Evolutionary conservation across 352 stramenopile genomes (phyloP), one percentile per base, ranked within the genome.

Genomic region (Pythium guiyangense): DNA sequence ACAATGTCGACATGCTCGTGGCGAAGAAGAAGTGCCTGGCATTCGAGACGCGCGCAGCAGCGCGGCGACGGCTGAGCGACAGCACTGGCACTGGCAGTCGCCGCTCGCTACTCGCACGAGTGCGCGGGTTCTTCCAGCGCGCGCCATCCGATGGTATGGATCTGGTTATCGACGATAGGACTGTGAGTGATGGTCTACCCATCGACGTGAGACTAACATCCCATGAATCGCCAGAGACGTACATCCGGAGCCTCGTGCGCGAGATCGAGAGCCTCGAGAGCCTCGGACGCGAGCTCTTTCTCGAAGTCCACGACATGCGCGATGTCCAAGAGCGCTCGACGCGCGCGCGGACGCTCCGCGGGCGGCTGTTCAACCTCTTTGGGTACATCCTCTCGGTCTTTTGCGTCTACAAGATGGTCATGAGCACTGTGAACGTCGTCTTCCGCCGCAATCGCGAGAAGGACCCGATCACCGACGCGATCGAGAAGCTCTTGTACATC

Each of bases 351-450:
- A 92, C 79, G n/a, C 55, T 90, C 14, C 79, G 78, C 11, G 84
- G 84, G 0, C 79, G 84, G 9, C 47, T 91, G n/a, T 87, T 91
- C 64, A 93, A 93, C 55, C 70, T 86, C 18, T 90, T 91, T 39
- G 84, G 80, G 22, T 91, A 91, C 57, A 62, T 85, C 17, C 69
- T 93, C 49, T 91, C 79, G 46, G 77, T 59, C 10, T 91, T 93
- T 52, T 93, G 84, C 46, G 66, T 93, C 48, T 93, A 93, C 73
- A 93, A 93, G 54, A 93, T 91, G 84, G 51, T 88, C 35, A 92
- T 91, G 81, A 91, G 81, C 67, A 92, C 79, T 0, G 61, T 89
- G 29, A 94, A 94, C 59, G 81, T 91, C 34, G 71, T 88, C 8
- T 92, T 94, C 48, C 71, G 74, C 25, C 69, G 81, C 27, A 90